Evolutionary conservation across 2,329 filamentous ascomycete species (phyloP).

Genomic region (Hypoxylon sp.): DNA sequence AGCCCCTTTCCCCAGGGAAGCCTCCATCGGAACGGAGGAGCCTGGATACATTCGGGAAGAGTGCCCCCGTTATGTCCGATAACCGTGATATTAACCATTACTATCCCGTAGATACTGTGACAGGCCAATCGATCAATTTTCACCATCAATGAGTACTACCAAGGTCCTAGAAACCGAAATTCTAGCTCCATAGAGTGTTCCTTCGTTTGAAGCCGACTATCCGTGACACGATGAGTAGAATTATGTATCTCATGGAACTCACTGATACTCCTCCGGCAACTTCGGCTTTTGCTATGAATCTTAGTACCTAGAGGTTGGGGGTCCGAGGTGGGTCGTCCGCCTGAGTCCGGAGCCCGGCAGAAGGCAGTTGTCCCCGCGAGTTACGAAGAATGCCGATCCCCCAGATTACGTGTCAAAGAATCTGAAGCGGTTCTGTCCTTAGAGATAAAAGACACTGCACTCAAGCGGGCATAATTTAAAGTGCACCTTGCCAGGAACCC

Average conservation of each 20-base stretch:
- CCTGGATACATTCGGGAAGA: constrained; percentile 5
- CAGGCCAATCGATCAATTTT: neutral
- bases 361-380: constrained; percentile 20
- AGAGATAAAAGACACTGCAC: constrained; percentile 35
- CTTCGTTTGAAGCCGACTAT: constrained; percentile 1
- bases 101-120: neutral
- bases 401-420: constrained; percentile 36
- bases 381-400: constrained; percentile 17
- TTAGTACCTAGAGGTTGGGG: constrained; percentile 34
- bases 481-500: constrained; percentile 22
- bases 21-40: neutral
- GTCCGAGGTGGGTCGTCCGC: constrained; percentile 41
- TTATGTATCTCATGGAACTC: constrained; percentile 8
- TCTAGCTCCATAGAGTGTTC: neutral
- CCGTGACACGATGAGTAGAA: constrained; percentile 1
- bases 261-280: constrained; percentile 16
- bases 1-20: constrained; percentile 1
- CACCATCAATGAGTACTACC: neutral
- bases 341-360: constrained; percentile 40
- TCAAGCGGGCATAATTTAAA: constrained; percentile 39
- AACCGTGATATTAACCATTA: neutral
- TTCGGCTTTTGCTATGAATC: constrained; percentile 13
- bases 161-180: neutral
- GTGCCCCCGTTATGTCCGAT: constrained; percentile 18
- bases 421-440: constrained; percentile 13